Evolutionary conservation across 129 eudicot genomes (phyloP).

Genomic region (Deinandra increscens): DNA sequence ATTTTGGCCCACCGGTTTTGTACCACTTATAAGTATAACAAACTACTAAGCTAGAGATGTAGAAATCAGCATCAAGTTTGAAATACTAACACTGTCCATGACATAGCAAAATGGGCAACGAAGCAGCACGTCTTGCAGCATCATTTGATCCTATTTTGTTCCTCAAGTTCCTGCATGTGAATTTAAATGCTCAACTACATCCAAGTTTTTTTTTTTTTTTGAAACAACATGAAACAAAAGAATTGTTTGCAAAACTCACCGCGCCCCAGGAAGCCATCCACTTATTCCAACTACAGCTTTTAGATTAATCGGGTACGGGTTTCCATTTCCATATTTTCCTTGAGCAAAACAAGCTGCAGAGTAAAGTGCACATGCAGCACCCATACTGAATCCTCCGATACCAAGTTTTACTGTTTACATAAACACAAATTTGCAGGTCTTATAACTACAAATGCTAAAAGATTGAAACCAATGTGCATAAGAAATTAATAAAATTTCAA

Average conservation of each 20-base stretch:
- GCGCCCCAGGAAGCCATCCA: conserved; percentile 96
- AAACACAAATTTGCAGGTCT: background rate
- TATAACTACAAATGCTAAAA: background rate
- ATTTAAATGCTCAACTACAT: conserved; percentile 11
- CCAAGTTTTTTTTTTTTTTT: background rate
- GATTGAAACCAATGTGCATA: background rate
- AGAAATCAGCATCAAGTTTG: conserved; percentile 20
- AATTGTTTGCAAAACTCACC: conserved; percentile 36
- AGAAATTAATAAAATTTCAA: background rate
- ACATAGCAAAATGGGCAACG: conserved; percentile 86
- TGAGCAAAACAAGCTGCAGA: conserved; percentile 90
- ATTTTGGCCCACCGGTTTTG: background rate
- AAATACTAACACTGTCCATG: conserved; percentile 71
- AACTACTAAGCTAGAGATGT: background rate
- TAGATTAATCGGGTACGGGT: conserved; percentile 75
- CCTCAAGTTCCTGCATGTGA: conserved; percentile 53
- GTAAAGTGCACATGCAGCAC: conserved; percentile 89
- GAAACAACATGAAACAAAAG: background rate
- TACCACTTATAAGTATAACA: background rate
- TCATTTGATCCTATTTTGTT: conserved; percentile 80
- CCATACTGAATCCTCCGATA: conserved; percentile 97
- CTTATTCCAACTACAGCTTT: conserved; percentile 82
- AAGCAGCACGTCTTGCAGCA: conserved; percentile 87
- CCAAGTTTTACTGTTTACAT: conserved; percentile 81
- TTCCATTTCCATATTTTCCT: conserved; percentile 84